Evolutionary conservation across 192 early-diverging fungal genomes (phyloP), one percentile per base, ranked within the genome.

Genomic region (Rhizoclosmatium sp.): DNA sequence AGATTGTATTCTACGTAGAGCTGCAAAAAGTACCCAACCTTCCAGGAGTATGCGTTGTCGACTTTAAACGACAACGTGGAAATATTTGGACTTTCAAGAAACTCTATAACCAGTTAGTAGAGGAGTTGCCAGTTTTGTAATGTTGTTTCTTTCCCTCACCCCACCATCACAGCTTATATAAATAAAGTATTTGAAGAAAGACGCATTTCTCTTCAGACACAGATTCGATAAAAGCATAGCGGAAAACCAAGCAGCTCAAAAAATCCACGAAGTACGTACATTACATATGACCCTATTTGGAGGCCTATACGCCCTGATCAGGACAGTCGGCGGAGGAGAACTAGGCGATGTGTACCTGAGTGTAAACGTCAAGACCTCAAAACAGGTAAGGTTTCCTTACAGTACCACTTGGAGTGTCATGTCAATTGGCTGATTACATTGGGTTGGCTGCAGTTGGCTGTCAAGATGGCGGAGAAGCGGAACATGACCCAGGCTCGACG

Each of bases 391-490:
- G 7, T 62, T 7, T 19, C 5, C 51, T 54, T 54, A 12, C 5
- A 54, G 51, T 16, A 54, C 51, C 51, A 7, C 51, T 62, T 62
- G 60, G 23, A 19, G 60, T 23, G 9, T 16, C 16, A 12, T 54
- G 51, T 12, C 51, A 54, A 31, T 31, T 31, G 31, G 31, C 31
- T 31, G 31, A 31, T 31, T 31, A 31, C 31, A 31, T 31, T 31
- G 31, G 31, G 31, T 31, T 31, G 31, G 31, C 31, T 31, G 54
- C 0, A 93, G 91, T 93, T 97, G 31, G 96, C 96, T 21, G 94
- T 99, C 70, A 99, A 99, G 82, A 85, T 99, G 16, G 96, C 97
- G 79, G 92, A 94, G 78, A 95, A 96, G 80, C 94, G 97, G 69
- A 91, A 87, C 70, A 93, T 98, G 80, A 91, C 90, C 46, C 91